Conservation (phyloP, 1,139 yeast species). For the Scheffersomyces illinoinensis region DNA sequence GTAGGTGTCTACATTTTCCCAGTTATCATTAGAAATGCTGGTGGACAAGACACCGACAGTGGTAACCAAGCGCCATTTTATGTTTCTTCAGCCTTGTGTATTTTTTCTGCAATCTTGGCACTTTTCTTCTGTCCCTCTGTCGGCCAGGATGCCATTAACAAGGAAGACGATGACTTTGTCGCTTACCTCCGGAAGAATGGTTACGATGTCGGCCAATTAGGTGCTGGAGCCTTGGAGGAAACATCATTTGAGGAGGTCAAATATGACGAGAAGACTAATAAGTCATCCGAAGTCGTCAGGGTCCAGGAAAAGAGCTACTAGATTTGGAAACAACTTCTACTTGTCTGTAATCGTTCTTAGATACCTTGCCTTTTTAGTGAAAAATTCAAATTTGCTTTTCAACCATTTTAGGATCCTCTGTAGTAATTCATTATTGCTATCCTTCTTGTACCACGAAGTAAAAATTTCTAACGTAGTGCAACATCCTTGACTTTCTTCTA, state of each 20-base stretch:
- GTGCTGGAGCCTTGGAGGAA: constrained; percentile 28
- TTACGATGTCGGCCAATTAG: constrained; percentile 54
- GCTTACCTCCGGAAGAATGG: constrained; percentile 62
- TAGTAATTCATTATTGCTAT: neutral
- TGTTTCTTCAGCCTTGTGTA: constrained; percentile 74
- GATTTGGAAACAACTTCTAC: too few species aligned
- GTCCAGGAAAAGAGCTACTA: neutral
- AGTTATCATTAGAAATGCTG: constrained; percentile 51
- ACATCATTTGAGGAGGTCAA: constrained; percentile 7
- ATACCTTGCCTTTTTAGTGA: neutral
- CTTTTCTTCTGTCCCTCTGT: constrained; percentile 75
- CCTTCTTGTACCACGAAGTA: too few species aligned
- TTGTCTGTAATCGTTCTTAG: neutral
- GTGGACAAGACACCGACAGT: constrained; percentile 41
- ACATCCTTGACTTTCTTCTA: neutral
- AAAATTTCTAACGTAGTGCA: neutral
- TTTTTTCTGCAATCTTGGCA: constrained; percentile 71
- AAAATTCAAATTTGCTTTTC: neutral
- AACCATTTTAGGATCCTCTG: neutral
- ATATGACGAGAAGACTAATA: neutral
- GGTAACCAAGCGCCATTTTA: constrained; percentile 80
- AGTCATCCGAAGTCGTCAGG: neutral
- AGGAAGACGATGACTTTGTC: constrained; percentile 73
- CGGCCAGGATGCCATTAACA: constrained; percentile 77
- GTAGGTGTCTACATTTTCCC: constrained; percentile 91